A percentile compares a stretch with the other conserved stretches of the same genome.
Evolutionary conservation across 2,329 filamentous ascomycete genomes (phyloP).

Genomic region (Lachnellula arida): DNA sequence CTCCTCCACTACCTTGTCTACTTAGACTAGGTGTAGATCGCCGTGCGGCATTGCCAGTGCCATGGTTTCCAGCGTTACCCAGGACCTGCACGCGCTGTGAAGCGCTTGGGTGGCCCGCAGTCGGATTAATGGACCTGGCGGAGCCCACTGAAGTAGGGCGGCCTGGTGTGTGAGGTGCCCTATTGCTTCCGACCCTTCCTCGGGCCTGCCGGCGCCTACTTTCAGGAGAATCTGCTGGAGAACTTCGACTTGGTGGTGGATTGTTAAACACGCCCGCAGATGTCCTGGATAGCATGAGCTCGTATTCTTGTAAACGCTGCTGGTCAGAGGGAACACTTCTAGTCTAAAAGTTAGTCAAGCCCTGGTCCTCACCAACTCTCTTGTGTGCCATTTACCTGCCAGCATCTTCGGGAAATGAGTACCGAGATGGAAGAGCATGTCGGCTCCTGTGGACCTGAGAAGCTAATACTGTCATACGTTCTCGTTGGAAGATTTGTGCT

Average conservation of each 20-base stretch:
- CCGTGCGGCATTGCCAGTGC: not conserved
- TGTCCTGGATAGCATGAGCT: slow-evolving; percentile 7
- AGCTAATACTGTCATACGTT: slow-evolving; percentile 5
- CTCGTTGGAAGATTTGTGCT: slow-evolving; percentile 3
- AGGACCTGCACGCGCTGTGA: slow-evolving; percentile 4
- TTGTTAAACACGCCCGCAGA: slow-evolving; percentile 11
- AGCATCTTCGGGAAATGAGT: not conserved
- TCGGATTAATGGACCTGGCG: slow-evolving; percentile 13
- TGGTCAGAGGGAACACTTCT: not conserved
- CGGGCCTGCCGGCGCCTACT: slow-evolving; percentile 21
- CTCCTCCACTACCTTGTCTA: slow-evolving; percentile 1
- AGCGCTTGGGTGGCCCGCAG: slow-evolving; percentile 4
- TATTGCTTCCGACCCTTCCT: slow-evolving; percentile 18
- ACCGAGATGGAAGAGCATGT: not conserved
- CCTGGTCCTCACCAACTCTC: not conserved
- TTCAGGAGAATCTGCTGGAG: slow-evolving; percentile 19
- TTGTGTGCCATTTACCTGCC: not conserved
- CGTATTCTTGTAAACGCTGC: slow-evolving; percentile 10
- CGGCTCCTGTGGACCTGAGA: not conserved
- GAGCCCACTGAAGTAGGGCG: slow-evolving; percentile 25
- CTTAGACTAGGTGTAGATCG: slow-evolving; percentile 9
- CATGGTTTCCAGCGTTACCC: not conserved
- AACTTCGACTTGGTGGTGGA: slow-evolving; percentile 8
- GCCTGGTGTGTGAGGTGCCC: slow-evolving; percentile 11
- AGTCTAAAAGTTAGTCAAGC: not conserved